phyloP scores from a whole-genome alignment of 371 early-diverging fungal species.

The Fennellomyces sp. region DNA sequence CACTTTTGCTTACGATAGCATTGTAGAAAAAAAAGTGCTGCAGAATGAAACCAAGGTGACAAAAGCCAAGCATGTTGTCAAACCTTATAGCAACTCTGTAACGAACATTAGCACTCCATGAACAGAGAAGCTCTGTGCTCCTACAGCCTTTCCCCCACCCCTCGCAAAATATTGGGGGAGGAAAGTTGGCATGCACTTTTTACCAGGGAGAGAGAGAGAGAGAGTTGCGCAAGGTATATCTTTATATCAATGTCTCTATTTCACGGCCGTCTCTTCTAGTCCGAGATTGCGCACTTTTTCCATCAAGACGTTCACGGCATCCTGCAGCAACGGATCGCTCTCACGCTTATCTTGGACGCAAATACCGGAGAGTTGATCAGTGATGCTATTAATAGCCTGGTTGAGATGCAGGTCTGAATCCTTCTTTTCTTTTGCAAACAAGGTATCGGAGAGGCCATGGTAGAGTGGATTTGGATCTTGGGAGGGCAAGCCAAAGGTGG shows the following conservation, averaged over 20 bases:
- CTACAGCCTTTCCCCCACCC: too few species aligned
- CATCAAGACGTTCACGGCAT: slow-evolving; percentile 38
- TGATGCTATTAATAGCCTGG: slow-evolving; percentile 28
- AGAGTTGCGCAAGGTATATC: too few species aligned
- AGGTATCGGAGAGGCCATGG: slow-evolving; percentile 34
- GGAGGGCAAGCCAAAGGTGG: slow-evolving; percentile 28
- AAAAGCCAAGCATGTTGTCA: too few species aligned
- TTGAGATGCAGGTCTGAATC: slow-evolving; percentile 21
- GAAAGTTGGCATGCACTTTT: too few species aligned
- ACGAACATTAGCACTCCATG: too few species aligned
- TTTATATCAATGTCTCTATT: slow-evolving; percentile 4
- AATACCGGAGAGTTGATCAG: slow-evolving; percentile 22
- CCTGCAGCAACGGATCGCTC: slow-evolving; percentile 15
- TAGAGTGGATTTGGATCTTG: slow-evolving; percentile 9
- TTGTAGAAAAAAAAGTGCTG: too few species aligned
- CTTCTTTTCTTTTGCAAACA: slow-evolving; percentile 30
- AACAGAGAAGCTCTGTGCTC: too few species aligned
- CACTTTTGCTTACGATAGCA: too few species aligned
- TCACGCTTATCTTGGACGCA: slow-evolving; percentile 15
- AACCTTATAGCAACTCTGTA: too few species aligned
- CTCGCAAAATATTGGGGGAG: too few species aligned
- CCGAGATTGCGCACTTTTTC: slow-evolving; percentile 43
- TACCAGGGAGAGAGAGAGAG: too few species aligned
- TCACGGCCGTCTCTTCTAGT: slow-evolving; percentile 23
- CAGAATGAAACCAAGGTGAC: too few species aligned